phyloP scores from a whole-genome alignment of 768 basidiomycete species.

The Trametes gibbosa region DNA sequence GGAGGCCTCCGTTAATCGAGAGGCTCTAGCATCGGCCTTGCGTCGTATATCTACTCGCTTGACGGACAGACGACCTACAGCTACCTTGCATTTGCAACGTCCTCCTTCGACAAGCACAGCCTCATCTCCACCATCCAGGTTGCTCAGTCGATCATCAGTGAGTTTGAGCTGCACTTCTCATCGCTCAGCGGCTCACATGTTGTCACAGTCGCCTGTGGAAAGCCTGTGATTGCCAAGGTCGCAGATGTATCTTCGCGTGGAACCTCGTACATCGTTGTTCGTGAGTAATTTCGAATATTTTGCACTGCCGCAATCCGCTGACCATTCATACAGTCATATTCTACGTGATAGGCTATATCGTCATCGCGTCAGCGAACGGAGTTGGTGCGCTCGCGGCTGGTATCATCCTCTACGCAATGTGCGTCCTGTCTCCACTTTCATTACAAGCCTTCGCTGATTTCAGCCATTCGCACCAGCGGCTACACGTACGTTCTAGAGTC shows the following conservation, averaged over 20 bases:
- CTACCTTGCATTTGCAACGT: slow-evolving; percentile 36
- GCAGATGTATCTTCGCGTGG: slow-evolving; percentile 48
- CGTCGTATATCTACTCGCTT: slow-evolving; percentile 73
- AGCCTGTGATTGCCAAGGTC: slow-evolving; percentile 50
- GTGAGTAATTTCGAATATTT: slow-evolving; percentile 48
- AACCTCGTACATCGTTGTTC: slow-evolving; percentile 45
- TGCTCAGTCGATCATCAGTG: slow-evolving; percentile 25
- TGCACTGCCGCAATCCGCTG: slow-evolving; percentile 10
- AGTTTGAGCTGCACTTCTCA: slow-evolving; percentile 42
- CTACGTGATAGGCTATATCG: slow-evolving; percentile 41
- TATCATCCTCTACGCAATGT: slow-evolving; percentile 60
- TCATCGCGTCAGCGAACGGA: slow-evolving; percentile 29
- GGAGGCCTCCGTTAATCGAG: slow-evolving; percentile 7
- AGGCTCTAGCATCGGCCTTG: slow-evolving; percentile 44
- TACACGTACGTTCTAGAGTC: slow-evolving; percentile 47
- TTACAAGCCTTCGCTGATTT: slow-evolving; percentile 30
- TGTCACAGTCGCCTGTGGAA: slow-evolving; percentile 23
- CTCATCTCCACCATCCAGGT: slow-evolving; percentile 24
- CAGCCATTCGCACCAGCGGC: slow-evolving; percentile 49
- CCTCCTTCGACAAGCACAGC: slow-evolving; percentile 17
- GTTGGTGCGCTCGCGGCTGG: slow-evolving; percentile 31
- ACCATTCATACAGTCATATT: slow-evolving; percentile 31
- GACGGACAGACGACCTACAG: slow-evolving; percentile 67
- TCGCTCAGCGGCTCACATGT: not conserved
- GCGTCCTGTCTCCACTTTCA: slow-evolving; percentile 17